phyloP scores from a whole-genome alignment of 2,329 filamentous ascomycete genomes.

The Aspergillus sp. region DNA sequence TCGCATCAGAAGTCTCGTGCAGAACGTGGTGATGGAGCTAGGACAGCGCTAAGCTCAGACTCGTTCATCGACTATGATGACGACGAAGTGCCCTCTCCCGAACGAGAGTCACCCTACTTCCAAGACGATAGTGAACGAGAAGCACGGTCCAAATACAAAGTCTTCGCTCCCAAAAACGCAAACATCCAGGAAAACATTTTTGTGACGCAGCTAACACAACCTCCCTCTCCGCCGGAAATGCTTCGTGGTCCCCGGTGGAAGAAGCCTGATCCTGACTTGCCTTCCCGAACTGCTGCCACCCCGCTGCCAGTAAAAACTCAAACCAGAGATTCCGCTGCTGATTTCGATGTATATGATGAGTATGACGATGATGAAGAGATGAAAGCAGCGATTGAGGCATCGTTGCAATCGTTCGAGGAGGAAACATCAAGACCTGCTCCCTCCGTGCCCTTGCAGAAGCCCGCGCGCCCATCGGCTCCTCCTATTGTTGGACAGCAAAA shows the following conservation, averaged over 20 bases:
- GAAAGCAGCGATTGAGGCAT: conserved; percentile 42
- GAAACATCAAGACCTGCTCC: conserved; percentile 24
- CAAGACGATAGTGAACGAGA: conserved; percentile 23
- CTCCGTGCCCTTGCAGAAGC: neutral
- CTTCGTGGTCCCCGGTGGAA: conserved; percentile 56
- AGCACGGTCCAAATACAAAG: conserved; percentile 38
- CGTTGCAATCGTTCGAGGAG: conserved; percentile 40
- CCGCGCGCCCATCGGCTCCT: neutral
- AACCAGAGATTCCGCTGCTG: neutral
- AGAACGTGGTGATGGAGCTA: conserved; percentile 15
- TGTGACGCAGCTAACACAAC: conserved; percentile 51
- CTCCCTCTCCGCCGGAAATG: conserved; percentile 52
- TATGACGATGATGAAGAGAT: conserved; percentile 34
- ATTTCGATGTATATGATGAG: conserved; percentile 14
- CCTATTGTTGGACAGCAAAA: conserved; percentile 5
- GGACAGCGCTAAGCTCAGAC: conserved; percentile 21
- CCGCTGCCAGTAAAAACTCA: neutral
- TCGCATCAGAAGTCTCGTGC: neutral
- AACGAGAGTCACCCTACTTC: conserved; percentile 14
- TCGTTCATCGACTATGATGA: conserved; percentile 22
- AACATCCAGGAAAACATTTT: conserved; percentile 48
- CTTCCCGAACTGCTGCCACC: conserved; percentile 17
- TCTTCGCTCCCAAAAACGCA: conserved; percentile 44
- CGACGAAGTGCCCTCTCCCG: conserved; percentile 20
- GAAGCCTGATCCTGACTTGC: conserved; percentile 40